Evolutionary conservation across 345 rosid species (phyloP).

Genomic region (Eucalyptus coolabah): DNA sequence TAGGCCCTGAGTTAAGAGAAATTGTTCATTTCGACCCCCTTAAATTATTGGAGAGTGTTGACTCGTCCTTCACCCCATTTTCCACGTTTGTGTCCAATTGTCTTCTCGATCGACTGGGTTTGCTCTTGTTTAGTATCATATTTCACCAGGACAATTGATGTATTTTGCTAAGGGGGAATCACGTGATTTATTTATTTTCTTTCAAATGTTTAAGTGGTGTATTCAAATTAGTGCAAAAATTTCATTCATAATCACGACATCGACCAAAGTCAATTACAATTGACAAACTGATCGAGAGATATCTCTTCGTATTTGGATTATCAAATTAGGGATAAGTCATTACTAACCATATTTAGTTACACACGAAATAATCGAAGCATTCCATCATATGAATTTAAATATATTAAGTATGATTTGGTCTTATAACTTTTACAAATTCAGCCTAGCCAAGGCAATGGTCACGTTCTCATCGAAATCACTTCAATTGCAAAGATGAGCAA

Average conservation of each 20-base stretch:
- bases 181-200: neutral
- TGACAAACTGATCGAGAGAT: rapidly evolving
- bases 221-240: neutral
- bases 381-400: neutral
- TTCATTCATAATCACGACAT: neutral
- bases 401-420: neutral
- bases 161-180: too few relatives aligned
- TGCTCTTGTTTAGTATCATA: neutral
- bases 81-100: neutral
- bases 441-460: neutral
- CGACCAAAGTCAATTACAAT: too few relatives aligned
- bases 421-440: neutral
- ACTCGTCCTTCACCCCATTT: neutral
- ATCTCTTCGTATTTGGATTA: neutral
- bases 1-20: neutral
- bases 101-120: neutral
- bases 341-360: rapidly evolving
- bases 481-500: neutral
- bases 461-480: too few relatives aligned
- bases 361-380: rapidly evolving
- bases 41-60: neutral
- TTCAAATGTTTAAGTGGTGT: neutral
- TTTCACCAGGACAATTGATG: neutral
- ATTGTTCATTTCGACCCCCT: neutral
- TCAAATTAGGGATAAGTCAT: neutral